A percentile compares a stretch with the other conserved stretches of the same genome.
Evolutionary conservation across 179 eudicot species (phyloP).

Genomic region (Beta lomatogona): DNA sequence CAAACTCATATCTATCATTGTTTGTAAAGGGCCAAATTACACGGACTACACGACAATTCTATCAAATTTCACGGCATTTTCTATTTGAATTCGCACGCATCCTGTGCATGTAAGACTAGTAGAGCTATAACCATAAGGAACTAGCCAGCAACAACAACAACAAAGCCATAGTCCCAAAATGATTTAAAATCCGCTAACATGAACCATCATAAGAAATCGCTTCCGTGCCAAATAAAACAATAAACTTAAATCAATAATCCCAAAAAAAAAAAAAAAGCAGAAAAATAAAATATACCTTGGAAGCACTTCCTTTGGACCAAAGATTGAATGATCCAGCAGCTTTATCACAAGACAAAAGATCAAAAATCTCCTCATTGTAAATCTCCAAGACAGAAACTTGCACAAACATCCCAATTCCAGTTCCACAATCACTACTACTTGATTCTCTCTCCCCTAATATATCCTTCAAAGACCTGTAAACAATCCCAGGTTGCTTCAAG

Average conservation of each 20-base stretch:
- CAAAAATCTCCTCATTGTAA: slow-evolving; percentile 94
- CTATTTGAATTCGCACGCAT: too few relatives aligned
- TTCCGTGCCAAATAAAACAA: not conserved
- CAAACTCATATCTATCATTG: too few relatives aligned
- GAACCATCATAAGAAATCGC: too few relatives aligned
- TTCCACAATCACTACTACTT: slow-evolving; percentile 6
- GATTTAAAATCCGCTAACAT: too few relatives aligned
- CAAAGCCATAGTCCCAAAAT: too few relatives aligned
- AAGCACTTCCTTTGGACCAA: slow-evolving; percentile 83
- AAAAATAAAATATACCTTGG: slow-evolving; percentile 49
- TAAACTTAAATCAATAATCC: not conserved
- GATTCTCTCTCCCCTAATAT: slow-evolving; percentile 57
- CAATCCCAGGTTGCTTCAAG: slow-evolving; percentile 80
- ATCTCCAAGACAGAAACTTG: slow-evolving; percentile 88
- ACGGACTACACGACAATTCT: too few relatives aligned
- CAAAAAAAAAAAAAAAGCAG: not conserved
- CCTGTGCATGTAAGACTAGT: too few relatives aligned
- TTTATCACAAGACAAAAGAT: slow-evolving; percentile 64
- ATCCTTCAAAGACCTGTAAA: slow-evolving; percentile 69
- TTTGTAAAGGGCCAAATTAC: too few relatives aligned
- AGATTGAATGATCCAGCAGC: slow-evolving; percentile 66
- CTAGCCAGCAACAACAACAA: too few relatives aligned
- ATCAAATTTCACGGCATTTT: too few relatives aligned
- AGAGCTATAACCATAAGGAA: too few relatives aligned
- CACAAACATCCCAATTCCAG: slow-evolving; percentile 59